Base-by-base conservation (phyloP, 116 monocot species). In the Phalaenopsis hybrid region DNA sequence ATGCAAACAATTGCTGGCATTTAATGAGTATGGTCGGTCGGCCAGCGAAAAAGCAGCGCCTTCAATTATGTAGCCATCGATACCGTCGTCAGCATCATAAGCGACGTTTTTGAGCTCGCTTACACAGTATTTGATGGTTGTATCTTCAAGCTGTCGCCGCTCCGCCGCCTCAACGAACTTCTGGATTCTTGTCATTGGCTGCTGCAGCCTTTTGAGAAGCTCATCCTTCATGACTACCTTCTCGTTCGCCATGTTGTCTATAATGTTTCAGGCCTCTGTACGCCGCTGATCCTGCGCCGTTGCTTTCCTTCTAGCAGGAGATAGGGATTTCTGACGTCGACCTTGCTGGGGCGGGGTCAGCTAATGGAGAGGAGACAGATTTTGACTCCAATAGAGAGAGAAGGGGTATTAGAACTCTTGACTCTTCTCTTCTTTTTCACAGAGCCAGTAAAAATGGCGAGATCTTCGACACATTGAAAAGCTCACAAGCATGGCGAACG, bases 151-250 rank as follows among this genome's bases (percentile, higher is more conserved):
- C 34, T 34, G 46, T n/a, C 6, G 49, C 18, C 76, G 44, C 76
- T 76, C 76, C 3, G 76, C 49, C 9, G 44, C 48, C 76, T 46
- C 76, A 1, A 76, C 48, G 7, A 76, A n/a, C 48, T 44, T 76
- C 5, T 21, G 44, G 44, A 76, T 76, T 6, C 44, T 76, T 48
- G 23, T 20, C 76, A 76, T 76, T 44, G 23, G 16, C 25, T 23
- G 46, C 23, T 76, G 76, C 5, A 76, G 76, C 46, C 76, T 76
- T 49, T 11, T 49, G 73, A 81, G 81, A n/a, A n/a, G n/a, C 15
- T 81, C 81, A 20, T 51, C 72, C 55, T 81, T 51, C 72, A 72
- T 81, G 6, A 55, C 72, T 31, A 73, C 81, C 18, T 81, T 37
- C 52, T 81, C 81, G 0, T 18, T 37, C 6, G 23, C 34, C 70